phyloP scores from a whole-genome alignment of 768 basidiomycete genomes.

The Amanita subjunquillea region DNA sequence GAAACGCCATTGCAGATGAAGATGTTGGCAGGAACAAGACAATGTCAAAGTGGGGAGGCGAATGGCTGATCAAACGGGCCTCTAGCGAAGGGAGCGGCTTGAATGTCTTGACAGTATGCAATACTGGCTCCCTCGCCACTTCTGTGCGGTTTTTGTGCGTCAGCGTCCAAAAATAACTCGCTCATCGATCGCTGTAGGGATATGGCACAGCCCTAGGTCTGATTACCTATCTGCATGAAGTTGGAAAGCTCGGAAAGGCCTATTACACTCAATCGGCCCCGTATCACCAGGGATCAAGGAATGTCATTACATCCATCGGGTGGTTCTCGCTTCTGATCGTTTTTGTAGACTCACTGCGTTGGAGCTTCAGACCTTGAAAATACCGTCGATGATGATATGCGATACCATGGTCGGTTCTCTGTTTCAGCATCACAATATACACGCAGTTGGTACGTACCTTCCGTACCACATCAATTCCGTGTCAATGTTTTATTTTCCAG shows the following conservation, averaged over 20 bases:
- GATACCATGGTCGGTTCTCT: conserved; percentile 97
- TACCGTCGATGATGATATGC: conserved; percentile 90
- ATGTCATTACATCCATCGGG: conserved; percentile 6
- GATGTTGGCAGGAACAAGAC: conserved; percentile 79
- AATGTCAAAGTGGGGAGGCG: conserved; percentile 80
- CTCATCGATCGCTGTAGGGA: conserved; percentile 41
- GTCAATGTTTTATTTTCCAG: conserved; percentile 21
- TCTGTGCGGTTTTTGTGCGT: conserved; percentile 43
- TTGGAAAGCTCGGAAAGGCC: conserved; percentile 65
- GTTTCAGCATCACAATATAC: conserved; percentile 78
- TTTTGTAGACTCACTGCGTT: conserved; percentile 71
- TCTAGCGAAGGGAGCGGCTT: conserved; percentile 33
- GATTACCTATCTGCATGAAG: conserved; percentile 83
- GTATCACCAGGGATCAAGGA: conserved; percentile 89
- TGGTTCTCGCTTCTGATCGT: not conserved
- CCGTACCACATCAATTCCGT: not conserved
- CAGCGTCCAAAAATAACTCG: not conserved
- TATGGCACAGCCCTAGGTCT: conserved; percentile 93
- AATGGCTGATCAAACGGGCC: conserved; percentile 62
- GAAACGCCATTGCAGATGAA: conserved; percentile 67
- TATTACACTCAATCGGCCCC: conserved; percentile 93
- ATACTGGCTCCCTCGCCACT: conserved; percentile 94
- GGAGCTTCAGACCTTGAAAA: conserved; percentile 75
- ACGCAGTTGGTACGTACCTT: conserved; percentile 56
- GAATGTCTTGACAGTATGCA: conserved; percentile 90